Evolutionary conservation across 2,329 filamentous ascomycete species (phyloP).

Genomic region (Metarhizium brunneum): DNA sequence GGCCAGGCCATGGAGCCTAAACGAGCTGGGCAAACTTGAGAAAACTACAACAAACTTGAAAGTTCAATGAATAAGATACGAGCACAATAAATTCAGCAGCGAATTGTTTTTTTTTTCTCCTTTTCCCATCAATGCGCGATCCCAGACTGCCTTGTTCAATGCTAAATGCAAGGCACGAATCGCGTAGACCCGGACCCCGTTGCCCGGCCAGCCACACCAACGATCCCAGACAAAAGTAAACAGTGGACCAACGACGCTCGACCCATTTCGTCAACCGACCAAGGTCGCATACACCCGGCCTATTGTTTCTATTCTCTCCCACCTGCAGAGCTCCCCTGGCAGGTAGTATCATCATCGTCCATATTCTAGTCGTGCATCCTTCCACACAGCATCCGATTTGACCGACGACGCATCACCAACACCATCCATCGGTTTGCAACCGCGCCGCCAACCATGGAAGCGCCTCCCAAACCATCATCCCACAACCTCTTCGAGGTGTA

Average conservation of each 20-base stretch:
- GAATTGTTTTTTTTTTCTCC: no score
- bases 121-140: no score
- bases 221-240: not conserved
- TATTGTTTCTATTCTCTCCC: not conserved
- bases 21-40: no score
- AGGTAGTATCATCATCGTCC: not conserved
- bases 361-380: not conserved
- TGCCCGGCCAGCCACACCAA: slow-evolving; percentile 1
- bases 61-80: no score
- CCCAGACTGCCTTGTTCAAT: no score
- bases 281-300: not conserved
- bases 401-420: not conserved
- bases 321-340: not conserved
- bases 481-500: slow-evolving; percentile 81
- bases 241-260: not conserved
- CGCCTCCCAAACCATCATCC: slow-evolving; percentile 15
- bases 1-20: no score
- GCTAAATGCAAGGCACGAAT: not conserved
- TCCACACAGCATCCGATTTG: not conserved
- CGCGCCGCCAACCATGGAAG: slow-evolving; percentile 24
- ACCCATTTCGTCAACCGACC: not conserved
- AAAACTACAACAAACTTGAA: no score
- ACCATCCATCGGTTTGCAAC: not conserved
- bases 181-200: not conserved
- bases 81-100: no score